Base-by-base conservation (phyloP, 805 yeast genomes). In the Candida dajiaensis region DNA sequence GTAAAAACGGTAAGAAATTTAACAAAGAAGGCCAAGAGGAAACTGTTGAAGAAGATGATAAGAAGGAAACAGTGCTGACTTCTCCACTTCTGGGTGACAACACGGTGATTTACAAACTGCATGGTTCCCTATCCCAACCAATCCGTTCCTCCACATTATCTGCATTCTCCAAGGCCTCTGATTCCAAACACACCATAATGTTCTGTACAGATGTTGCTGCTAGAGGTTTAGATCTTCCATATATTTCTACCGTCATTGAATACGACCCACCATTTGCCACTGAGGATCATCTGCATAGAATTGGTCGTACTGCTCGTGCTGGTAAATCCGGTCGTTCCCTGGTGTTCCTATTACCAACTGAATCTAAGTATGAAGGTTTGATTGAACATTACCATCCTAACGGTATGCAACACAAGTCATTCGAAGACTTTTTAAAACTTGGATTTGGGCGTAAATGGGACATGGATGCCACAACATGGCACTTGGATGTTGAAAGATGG, bases 291-390 rank as follows among this genome's bases (percentile, higher is more conserved):
- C 71, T 94, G 48, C 99, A 94, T 66, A 77, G 99, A 66, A 87
- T 90, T 46, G 99, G 99, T 45, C 81, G 99, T 71, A 89, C 98
- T 12, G 99, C 99, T 9, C 82, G 99, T 69, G 96, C 95, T n/a
- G 99, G 99, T 52, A 76, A 81, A 40, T 66, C 70, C 36, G 99
- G 99, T 63, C 74, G 74, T 35, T 85, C 97, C 1, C 64, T 80
- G 2, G 66, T 94, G 48, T 89, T 92, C 59, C 69, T 94, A 38
- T 69, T 92, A 28, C 99, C 99, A 1, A 95, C 96, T 1, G 98
- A 92, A 65, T 98, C 92, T 68, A 81, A 79, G 13, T 92, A 89
- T 59, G 70, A 85, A 50, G 85, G 80, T 20, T 77, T 76, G 44
- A 73, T 86, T 41, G 73, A 71, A 41, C 71, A 74, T 6, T 70